These are phyloP conservation scores for Saccharomyces hybrid DNA, from an alignment of 1,139 yeast genomes.

Conservation along the genomic window DNA sequence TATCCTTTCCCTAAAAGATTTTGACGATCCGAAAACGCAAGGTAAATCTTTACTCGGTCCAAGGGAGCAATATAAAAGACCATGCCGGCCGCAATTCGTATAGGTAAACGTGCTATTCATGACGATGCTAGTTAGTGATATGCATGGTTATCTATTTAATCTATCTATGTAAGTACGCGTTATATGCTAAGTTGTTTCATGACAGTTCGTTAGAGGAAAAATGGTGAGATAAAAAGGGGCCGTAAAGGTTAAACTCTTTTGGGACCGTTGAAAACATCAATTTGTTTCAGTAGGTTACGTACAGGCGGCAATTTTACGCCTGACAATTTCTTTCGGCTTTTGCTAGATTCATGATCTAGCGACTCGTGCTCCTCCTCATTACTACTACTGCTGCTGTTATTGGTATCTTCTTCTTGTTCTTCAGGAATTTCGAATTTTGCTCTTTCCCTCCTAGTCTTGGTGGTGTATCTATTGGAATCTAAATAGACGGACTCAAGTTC, in stretches of 20 bases:
- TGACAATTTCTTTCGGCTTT: neutral
- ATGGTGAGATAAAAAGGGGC: neutral
- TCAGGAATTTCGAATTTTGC: conserved; percentile 12
- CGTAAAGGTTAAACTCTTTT: neutral
- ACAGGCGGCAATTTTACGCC: conserved; percentile 22
- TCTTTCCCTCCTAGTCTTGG: conserved; percentile 6
- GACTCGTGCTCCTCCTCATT: neutral
- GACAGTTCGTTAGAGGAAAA: neutral
- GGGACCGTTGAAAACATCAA: conserved; percentile 19
- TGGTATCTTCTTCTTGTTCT: conserved; percentile 9
- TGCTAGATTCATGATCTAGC: neutral
- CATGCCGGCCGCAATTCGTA: neutral
- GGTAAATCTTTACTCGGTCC: neutral
- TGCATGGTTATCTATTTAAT: neutral
- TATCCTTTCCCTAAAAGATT: neutral
- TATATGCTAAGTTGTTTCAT: neutral
- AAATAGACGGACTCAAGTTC: neutral
- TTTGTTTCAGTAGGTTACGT: conserved; percentile 21
- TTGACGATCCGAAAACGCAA: neutral
- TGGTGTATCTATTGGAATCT: conserved; percentile 2
- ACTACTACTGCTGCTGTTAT: neutral
- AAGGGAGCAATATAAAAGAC: neutral
- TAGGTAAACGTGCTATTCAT: neutral
- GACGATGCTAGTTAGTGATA: neutral
- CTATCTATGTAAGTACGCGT: neutral